phyloP scores from a whole-genome alignment of 2,329 filamentous ascomycete genomes.

The Fusarium burgessii region DNA sequence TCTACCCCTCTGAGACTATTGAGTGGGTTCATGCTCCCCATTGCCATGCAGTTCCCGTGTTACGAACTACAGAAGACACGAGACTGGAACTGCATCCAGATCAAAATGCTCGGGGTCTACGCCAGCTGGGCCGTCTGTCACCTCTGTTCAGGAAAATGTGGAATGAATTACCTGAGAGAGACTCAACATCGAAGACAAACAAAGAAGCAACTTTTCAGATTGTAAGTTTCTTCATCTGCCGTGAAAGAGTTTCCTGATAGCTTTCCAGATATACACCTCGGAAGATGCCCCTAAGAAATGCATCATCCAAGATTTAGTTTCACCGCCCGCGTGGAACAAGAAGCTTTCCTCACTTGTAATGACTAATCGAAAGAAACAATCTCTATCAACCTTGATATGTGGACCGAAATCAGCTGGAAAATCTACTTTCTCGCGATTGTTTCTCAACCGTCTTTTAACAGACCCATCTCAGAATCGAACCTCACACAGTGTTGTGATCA shows the following conservation, averaged over 20 bases:
- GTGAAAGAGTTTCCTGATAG: constrained; percentile 30
- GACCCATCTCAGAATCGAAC: constrained; percentile 19
- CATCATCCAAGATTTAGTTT: constrained; percentile 65
- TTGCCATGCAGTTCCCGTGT: constrained; percentile 76
- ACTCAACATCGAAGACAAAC: constrained; percentile 30
- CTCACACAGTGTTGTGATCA: constrained; percentile 61
- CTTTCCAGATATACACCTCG: constrained; percentile 63
- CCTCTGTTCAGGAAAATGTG: constrained; percentile 76
- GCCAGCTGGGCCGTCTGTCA: constrained; percentile 69
- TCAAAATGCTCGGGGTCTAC: constrained; percentile 61
- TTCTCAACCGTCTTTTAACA: constrained; percentile 76
- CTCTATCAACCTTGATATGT: constrained; percentile 67
- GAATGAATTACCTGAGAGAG: constrained; percentile 58
- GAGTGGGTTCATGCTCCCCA: constrained; percentile 74
- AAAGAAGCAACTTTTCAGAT: constrained; percentile 60
- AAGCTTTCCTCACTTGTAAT: constrained; percentile 61
- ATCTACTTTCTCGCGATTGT: constrained; percentile 76
- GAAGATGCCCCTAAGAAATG: constrained; percentile 63
- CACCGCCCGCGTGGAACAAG: constrained; percentile 71
- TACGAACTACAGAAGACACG: constrained; percentile 65
- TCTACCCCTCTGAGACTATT: constrained; percentile 61
- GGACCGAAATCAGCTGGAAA: constrained; percentile 81
- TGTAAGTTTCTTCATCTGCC: constrained; percentile 51
- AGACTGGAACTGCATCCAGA: constrained; percentile 68
- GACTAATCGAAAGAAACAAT: constrained; percentile 49